A percentile compares a stretch with the other conserved stretches of the same genome.
Conservation (phyloP, 2,329 filamentous ascomycete species). For the Penicillium sp. region DNA sequence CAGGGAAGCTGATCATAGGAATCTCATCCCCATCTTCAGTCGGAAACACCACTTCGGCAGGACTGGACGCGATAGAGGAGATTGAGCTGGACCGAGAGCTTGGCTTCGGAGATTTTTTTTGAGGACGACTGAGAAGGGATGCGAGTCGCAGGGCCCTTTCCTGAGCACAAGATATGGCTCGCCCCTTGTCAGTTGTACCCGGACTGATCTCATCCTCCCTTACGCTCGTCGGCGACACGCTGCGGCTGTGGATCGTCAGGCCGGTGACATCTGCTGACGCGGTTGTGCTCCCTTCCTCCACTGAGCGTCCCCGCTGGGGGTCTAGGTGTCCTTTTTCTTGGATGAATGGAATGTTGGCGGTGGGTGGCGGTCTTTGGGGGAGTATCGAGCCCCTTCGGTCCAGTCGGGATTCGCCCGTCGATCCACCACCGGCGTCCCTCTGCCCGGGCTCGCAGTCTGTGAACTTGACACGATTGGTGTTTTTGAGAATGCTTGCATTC, state of each 20-base stretch:
- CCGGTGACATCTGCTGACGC: conserved; percentile 31
- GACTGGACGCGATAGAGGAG: conserved; percentile 32
- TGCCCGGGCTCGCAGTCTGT: conserved; percentile 26
- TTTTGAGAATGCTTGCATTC: conserved; percentile 41
- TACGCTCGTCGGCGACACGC: conserved; percentile 21
- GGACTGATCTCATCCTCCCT: conserved; percentile 30
- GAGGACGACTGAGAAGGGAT: conserved; percentile 33
- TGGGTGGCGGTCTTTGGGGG: conserved; percentile 34
- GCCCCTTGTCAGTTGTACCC: conserved; percentile 32
- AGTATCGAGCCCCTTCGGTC: conserved; percentile 31
- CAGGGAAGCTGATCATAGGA: conserved; percentile 34
- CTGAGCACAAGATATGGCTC: conserved; percentile 34
- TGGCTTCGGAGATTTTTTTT: conserved; percentile 32
- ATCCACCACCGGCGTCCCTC: conserved; percentile 18
- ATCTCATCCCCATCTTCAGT: conserved; percentile 36
- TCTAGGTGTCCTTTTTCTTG: conserved; percentile 27
- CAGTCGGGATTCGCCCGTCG: conserved; percentile 29
- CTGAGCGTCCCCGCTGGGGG: conserved; percentile 23
- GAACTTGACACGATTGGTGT: conserved; percentile 37
- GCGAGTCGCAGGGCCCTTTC: conserved; percentile 35
- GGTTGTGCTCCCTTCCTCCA: conserved; percentile 26
- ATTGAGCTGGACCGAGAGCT: conserved; percentile 29
- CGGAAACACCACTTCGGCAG: conserved; percentile 26
- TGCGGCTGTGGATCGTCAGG: conserved; percentile 27
- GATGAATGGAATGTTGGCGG: conserved; percentile 37